A percentile compares a stretch with the other conserved stretches of the same genome.
phyloP scores from a whole-genome alignment of 176 grass and related monocot genomes.

The Zea luxurians region DNA sequence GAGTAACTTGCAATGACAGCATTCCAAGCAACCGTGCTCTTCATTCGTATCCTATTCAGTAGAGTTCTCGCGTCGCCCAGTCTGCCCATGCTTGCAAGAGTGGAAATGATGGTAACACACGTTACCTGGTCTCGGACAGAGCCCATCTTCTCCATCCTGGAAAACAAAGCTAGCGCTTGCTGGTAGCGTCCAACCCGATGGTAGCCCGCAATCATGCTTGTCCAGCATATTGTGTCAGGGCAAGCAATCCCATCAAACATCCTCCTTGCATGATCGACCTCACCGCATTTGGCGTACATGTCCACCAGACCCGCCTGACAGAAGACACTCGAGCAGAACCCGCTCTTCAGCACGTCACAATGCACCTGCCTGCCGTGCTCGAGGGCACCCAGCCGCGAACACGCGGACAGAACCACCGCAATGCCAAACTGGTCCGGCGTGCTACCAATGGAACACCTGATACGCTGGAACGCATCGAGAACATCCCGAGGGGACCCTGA shows the following conservation, averaged over 20 bases:
- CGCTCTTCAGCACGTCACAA: constrained; percentile 46
- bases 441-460: constrained; percentile 15
- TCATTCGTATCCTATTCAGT: constrained; percentile 38
- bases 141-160: constrained; percentile 44
- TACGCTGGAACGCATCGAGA: constrained; percentile 31
- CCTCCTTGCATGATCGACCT: constrained; percentile 37
- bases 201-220: constrained; percentile 61
- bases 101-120: constrained; percentile 39
- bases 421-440: constrained; percentile 56
- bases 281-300: constrained; percentile 55
- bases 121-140: constrained; percentile 45
- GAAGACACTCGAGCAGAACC: constrained; percentile 46
- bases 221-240: constrained; percentile 61
- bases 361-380: constrained; percentile 52
- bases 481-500: constrained; percentile 40
- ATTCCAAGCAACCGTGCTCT: constrained; percentile 62
- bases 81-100: constrained; percentile 53
- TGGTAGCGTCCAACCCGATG: constrained; percentile 28
- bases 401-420: constrained; percentile 54
- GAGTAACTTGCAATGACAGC: constrained; percentile 58
- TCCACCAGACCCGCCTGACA: constrained; percentile 56
- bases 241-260: constrained; percentile 48
- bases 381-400: constrained; percentile 30
- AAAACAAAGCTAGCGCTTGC: constrained; percentile 53
- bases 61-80: constrained; percentile 39